Conservation (phyloP, 75 land plant genomes). For the Sequoia sempervirens region DNA sequence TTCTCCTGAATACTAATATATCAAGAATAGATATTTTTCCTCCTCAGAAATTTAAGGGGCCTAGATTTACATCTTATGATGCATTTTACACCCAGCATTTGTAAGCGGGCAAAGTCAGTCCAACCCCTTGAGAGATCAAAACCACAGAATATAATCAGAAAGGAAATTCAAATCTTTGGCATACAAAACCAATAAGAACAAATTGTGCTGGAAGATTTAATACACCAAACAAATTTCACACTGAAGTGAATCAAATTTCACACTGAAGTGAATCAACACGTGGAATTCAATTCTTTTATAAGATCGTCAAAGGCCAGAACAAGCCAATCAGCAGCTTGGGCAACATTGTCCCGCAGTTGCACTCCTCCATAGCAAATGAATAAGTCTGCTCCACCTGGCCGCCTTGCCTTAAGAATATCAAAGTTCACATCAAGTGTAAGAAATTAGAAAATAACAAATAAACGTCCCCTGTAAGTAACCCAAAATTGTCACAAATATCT, state of each 20-base stretch:
- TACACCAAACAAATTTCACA: background rate
- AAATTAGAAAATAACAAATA: background rate
- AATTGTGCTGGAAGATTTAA: background rate
- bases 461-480: background rate
- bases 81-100: background rate
- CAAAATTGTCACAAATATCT: background rate
- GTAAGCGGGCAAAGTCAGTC: background rate
- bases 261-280: constrained; percentile 11
- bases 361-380: constrained; percentile 87
- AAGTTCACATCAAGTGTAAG: background rate
- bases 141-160: background rate
- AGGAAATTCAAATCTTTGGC: background rate
- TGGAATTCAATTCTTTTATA: constrained; percentile 37
- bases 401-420: constrained; percentile 52
- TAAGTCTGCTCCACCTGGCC: constrained; percentile 82
- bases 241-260: no score
- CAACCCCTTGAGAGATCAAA: background rate
- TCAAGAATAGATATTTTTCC: background rate
- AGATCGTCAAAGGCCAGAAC: constrained; percentile 63
- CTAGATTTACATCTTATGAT: background rate
- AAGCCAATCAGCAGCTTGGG: constrained; percentile 82
- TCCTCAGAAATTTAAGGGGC: background rate
- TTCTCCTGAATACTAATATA: background rate
- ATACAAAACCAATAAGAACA: background rate
- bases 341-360: constrained; percentile 70